Evolutionary conservation across 371 early-diverging fungal species (phyloP).

Genomic region (Rhizomucor pusillus): DNA sequence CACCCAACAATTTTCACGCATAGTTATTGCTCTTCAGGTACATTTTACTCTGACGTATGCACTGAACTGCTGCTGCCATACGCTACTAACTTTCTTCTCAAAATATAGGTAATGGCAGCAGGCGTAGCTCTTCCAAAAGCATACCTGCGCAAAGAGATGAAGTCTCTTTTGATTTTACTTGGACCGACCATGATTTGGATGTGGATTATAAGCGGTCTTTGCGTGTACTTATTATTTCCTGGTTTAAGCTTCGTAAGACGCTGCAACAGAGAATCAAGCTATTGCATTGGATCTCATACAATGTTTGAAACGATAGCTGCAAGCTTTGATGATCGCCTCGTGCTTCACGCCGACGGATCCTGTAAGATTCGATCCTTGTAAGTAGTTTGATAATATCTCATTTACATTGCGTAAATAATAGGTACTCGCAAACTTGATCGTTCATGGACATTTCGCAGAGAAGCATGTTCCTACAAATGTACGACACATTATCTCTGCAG

Average conservation of each 20-base stretch:
- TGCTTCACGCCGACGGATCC: conserved; percentile 49
- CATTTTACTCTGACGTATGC: not conserved
- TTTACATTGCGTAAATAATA: conserved; percentile 9
- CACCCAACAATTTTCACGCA: conserved; percentile 54
- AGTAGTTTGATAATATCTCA: not conserved
- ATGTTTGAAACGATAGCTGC: conserved; percentile 16
- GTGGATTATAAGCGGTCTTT: conserved; percentile 26
- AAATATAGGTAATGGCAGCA: conserved; percentile 17
- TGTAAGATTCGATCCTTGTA: conserved; percentile 21
- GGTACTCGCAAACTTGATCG: conserved; percentile 88
- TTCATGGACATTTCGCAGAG: conserved; percentile 94
- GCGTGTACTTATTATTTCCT: conserved; percentile 17
- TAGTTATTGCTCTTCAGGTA: conserved; percentile 74
- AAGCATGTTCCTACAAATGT: conserved; percentile 79
- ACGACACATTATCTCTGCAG: conserved; percentile 82
- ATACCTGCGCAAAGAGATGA: conserved; percentile 52
- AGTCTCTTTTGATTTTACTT: conserved; percentile 64
- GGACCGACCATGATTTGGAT: conserved; percentile 75
- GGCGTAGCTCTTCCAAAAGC: conserved; percentile 57
- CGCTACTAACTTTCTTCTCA: not conserved
- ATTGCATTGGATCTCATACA: not conserved
- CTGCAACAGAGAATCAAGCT: not conserved
- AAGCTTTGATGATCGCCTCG: conserved; percentile 40
- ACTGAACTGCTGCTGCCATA: not conserved
- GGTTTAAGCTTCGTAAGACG: conserved; percentile 19